These are phyloP conservation scores for Metarhizium guizhouense DNA, from an alignment of 2,329 filamentous ascomycete species.

Conservation along the genomic window DNA sequence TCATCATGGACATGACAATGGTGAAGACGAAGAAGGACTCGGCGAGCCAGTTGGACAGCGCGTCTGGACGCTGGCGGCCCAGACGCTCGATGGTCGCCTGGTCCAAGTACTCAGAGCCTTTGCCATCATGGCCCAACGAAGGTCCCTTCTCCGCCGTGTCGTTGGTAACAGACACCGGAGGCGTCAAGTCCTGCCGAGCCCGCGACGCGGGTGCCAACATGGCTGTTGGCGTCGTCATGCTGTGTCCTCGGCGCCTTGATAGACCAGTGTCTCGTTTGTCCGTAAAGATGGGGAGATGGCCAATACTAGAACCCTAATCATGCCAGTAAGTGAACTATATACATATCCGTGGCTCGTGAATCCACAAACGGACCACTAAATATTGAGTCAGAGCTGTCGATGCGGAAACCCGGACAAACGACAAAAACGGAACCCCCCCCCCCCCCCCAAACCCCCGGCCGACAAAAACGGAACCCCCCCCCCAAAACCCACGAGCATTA, in stretches of 20 bases:
- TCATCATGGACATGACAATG: conserved; percentile 53
- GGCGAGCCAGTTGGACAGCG: conserved; percentile 41
- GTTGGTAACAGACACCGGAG: not conserved
- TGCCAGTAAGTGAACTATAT: no score
- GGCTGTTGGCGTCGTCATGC: not conserved
- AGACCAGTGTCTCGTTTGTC: not conserved
- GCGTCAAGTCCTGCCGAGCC: not conserved
- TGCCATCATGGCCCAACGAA: not conserved
- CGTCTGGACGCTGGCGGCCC: conserved; percentile 51
- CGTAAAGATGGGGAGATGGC: no score
- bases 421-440: no score
- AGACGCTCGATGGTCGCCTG: conserved; percentile 44
- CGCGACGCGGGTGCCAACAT: not conserved
- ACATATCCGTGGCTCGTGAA: no score
- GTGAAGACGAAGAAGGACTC: conserved; percentile 56
- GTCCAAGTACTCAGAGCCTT: conserved; percentile 6
- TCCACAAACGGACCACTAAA: no score
- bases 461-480: not conserved
- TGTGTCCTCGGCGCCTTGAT: not conserved
- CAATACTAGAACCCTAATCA: no score
- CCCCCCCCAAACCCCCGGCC: no score
- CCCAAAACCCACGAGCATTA: no score
- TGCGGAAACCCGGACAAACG: no score
- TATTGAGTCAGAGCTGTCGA: no score
- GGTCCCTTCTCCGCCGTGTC: not conserved